These are phyloP conservation scores for Pyricularia grisea DNA, from an alignment of 2,329 filamentous ascomycete species.

Conservation along the genomic window DNA sequence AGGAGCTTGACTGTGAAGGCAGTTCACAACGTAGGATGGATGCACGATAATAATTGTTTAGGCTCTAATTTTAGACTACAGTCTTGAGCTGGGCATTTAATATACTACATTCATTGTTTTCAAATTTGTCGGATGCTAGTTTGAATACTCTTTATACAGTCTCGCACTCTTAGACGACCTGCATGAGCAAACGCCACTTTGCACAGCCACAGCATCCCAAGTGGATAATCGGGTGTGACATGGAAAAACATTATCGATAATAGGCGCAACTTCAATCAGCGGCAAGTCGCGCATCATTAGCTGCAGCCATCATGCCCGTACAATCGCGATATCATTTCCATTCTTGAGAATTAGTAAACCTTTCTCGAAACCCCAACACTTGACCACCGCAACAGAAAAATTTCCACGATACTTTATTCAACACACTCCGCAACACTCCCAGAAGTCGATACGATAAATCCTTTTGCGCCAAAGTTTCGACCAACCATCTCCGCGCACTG, in stretches of 20 bases:
- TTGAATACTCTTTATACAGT: no score
- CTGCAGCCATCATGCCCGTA: not conserved
- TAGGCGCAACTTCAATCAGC: not conserved
- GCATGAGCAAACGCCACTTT: not conserved
- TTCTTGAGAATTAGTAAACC: not conserved
- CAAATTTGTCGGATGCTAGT: no score
- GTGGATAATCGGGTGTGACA: not conserved
- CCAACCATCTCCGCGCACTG: not conserved
- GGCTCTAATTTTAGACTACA: no score
- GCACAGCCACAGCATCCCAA: not conserved
- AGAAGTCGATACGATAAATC: not conserved
- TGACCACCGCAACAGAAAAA: not conserved
- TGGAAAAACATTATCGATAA: not conserved
- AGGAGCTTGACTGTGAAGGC: not conserved
- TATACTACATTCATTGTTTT: no score
- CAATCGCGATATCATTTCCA: not conserved
- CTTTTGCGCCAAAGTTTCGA: not conserved
- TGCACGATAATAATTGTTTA: no score
- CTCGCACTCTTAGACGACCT: not conserved
- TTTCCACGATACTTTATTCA: not conserved
- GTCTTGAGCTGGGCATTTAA: no score
- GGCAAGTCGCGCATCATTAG: not conserved
- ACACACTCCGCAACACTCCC: no score
- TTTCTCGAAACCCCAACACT: not conserved
- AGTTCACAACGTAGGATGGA: no score